phyloP scores from a whole-genome alignment of 2,329 filamentous ascomycete genomes.

The Arthrobotrys iridis region DNA sequence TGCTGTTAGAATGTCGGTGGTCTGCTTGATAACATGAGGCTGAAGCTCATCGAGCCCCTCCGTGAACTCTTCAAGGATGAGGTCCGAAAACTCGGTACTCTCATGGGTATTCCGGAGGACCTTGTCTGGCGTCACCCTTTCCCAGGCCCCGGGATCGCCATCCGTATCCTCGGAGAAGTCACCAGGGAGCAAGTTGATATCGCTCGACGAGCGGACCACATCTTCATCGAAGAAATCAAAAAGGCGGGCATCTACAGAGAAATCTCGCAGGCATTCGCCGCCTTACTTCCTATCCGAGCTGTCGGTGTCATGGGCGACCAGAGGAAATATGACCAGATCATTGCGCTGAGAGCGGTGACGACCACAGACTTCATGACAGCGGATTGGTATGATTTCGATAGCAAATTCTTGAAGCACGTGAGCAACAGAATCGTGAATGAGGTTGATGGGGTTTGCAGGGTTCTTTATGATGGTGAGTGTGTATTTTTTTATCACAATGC shows the following conservation, averaged over 20 bases:
- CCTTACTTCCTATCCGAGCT: conserved; percentile 72
- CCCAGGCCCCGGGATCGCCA: conserved; percentile 78
- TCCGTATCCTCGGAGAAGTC: conserved; percentile 84
- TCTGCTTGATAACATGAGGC: conserved; percentile 69
- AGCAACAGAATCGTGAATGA: conserved; percentile 77
- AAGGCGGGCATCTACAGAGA: conserved; percentile 77
- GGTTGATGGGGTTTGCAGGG: conserved; percentile 76
- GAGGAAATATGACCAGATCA: conserved; percentile 72
- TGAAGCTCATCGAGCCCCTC: conserved; percentile 81
- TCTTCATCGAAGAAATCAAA: conserved; percentile 80
- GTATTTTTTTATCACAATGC: conserved; percentile 57
- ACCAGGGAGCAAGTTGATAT: conserved; percentile 82
- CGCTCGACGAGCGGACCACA: conserved; percentile 78
- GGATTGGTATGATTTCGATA: conserved; percentile 73
- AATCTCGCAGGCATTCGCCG: conserved; percentile 76
- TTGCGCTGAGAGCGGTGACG: conserved; percentile 71
- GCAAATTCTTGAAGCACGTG: conserved; percentile 73
- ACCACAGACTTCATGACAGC: conserved; percentile 78
- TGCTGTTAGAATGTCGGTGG: conserved; percentile 70
- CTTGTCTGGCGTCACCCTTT: conserved; percentile 83
- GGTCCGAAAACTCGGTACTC: conserved; percentile 74
- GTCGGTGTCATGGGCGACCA: conserved; percentile 77
- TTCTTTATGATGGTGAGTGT: conserved; percentile 74
- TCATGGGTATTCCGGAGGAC: conserved; percentile 76
- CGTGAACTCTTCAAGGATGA: conserved; percentile 75